phyloP scores from a whole-genome alignment of 2,329 filamentous ascomycete genomes.

The Laburnicola sp. region DNA sequence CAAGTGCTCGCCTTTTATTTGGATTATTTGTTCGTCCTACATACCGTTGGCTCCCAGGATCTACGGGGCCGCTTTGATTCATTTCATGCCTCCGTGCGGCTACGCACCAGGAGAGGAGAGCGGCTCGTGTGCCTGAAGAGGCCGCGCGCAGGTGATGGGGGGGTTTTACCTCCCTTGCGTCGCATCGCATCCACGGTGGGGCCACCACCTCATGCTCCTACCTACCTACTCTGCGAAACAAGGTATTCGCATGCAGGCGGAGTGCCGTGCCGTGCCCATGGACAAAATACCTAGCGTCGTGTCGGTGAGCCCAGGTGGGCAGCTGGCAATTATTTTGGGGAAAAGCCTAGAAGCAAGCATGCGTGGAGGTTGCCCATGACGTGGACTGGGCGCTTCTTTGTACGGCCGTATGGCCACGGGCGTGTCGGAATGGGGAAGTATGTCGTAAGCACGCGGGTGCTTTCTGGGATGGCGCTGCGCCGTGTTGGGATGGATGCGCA shows the following conservation, averaged over 20 bases:
- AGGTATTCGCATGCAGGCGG: background rate
- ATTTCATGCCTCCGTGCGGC: background rate
- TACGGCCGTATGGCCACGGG: background rate
- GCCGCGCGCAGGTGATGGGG: background rate
- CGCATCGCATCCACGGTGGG: background rate
- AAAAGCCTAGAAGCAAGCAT: background rate
- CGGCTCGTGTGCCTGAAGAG: background rate
- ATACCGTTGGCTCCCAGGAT: background rate
- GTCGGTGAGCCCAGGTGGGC: background rate
- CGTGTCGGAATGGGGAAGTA: background rate
- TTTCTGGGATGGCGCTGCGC: background rate
- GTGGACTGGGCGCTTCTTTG: conserved; percentile 2
- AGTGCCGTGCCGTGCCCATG: background rate
- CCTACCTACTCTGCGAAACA: background rate
- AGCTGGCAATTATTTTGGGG: background rate
- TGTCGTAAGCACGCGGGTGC: conserved; percentile 6
- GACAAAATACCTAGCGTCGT: background rate
- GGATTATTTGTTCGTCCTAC: background rate
- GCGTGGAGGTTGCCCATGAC: background rate
- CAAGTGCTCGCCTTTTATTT: background rate
- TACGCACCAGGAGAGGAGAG: background rate
- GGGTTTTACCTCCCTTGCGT: conserved; percentile 3
- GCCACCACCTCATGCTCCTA: background rate
- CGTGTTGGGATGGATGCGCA: conserved; percentile 1
- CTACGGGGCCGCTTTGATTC: background rate